These are phyloP conservation scores for Alternaria conjuncta DNA, from an alignment of 2,329 filamentous ascomycete species.

Conservation along the genomic window DNA sequence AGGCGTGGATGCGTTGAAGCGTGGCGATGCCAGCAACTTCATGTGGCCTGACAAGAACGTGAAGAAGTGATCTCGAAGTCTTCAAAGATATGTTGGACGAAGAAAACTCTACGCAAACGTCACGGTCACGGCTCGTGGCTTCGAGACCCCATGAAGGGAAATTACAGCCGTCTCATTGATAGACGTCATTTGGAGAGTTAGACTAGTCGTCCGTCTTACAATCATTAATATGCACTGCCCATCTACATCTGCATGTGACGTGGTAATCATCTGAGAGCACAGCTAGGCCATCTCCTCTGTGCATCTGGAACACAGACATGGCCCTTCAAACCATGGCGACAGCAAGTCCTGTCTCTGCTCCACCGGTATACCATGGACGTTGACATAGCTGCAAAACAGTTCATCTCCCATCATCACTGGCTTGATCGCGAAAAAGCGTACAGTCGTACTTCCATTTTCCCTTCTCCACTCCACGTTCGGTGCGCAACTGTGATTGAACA, in stretches of 20 bases:
- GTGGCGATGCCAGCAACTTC: background rate
- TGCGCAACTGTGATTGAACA: slow-evolving; percentile 45
- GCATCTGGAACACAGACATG: slow-evolving; percentile 18
- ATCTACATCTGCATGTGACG: background rate
- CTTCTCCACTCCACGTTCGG: slow-evolving; percentile 33
- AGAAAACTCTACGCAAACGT: background rate
- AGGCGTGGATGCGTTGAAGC: background rate
- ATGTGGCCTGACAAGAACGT: background rate
- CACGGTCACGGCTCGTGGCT: background rate
- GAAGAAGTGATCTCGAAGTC: background rate
- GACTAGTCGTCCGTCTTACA: background rate
- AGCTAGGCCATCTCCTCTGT: background rate
- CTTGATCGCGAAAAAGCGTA: slow-evolving; percentile 18
- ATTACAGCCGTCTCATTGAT: background rate
- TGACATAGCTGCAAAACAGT: slow-evolving; percentile 20
- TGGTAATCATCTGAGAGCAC: background rate
- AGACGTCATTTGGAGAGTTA: background rate
- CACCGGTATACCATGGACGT: slow-evolving; percentile 4
- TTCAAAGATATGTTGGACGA: background rate
- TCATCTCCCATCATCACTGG: slow-evolving; percentile 10
- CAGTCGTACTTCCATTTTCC: slow-evolving; percentile 14
- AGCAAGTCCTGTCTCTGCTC: slow-evolving; percentile 9
- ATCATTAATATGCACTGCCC: background rate
- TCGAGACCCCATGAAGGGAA: background rate
- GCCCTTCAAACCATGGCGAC: slow-evolving; percentile 24